A percentile compares a stretch with the other conserved stretches of the same genome.
These are phyloP conservation scores for Hygrophoropsis aurantiaca DNA, from an alignment of 768 basidiomycete genomes.

Conservation along the genomic window DNA sequence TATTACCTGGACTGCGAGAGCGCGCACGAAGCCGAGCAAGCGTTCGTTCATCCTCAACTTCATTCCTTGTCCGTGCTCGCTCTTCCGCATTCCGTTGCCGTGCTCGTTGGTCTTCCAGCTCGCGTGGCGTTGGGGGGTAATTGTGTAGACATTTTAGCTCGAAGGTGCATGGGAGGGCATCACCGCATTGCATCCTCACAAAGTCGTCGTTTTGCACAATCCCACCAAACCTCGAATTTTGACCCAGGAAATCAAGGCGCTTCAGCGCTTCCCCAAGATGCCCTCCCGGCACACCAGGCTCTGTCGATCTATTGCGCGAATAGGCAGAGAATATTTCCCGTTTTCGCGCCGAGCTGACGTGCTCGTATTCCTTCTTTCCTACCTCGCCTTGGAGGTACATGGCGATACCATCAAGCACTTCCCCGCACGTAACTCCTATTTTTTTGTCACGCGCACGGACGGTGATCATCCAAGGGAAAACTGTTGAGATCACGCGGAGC, in stretches of 20 bases:
- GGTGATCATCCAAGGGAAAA: constrained; percentile 57
- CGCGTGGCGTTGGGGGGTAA: constrained; percentile 49
- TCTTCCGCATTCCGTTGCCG: constrained; percentile 14
- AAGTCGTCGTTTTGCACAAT: constrained; percentile 44
- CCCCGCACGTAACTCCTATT: constrained; percentile 67
- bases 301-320: constrained; percentile 63
- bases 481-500: constrained; percentile 52
- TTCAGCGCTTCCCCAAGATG: constrained; percentile 60
- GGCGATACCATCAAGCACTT: constrained; percentile 58
- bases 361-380: constrained; percentile 51
- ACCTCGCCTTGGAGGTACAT: constrained; percentile 50
- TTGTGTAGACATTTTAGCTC: constrained; percentile 51
- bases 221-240: constrained; percentile 63
- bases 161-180: constrained; percentile 56
- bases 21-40: no score
- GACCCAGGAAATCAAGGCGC: constrained; percentile 65
- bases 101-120: constrained; percentile 47
- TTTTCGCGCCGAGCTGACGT: constrained; percentile 34
- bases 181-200: constrained; percentile 46
- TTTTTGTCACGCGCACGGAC: constrained; percentile 42
- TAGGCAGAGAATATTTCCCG: constrained; percentile 53
- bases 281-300: constrained; percentile 68
- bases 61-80: neutral
- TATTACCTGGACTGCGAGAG: no score
- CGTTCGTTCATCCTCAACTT: no score